A percentile compares a stretch with the other conserved stretches of the same genome.
phyloP scores from a whole-genome alignment of 441 rosid genomes.

The Hura crepitans region DNA sequence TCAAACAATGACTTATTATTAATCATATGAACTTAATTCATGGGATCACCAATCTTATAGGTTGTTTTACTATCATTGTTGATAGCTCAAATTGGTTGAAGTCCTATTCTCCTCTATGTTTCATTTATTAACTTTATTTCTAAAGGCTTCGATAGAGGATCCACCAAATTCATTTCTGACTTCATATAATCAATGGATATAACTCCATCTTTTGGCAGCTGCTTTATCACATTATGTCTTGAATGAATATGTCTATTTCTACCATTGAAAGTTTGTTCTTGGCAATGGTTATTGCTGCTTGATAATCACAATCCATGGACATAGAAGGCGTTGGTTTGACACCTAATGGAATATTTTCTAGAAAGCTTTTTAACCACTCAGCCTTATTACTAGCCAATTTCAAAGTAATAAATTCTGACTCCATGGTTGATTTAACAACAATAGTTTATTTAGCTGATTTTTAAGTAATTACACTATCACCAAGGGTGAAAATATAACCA shows the following conservation, averaged over 20 bases:
- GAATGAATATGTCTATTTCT: background rate
- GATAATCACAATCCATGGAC: background rate
- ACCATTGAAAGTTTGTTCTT: too few species aligned
- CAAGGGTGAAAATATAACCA: background rate
- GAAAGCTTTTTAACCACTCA: background rate
- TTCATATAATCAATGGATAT: too few species aligned
- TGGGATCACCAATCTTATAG: background rate
- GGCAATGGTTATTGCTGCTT: background rate
- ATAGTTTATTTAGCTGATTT: background rate
- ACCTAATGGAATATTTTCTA: background rate
- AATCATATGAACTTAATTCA: background rate
- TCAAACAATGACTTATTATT: background rate
- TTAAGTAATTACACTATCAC: background rate
- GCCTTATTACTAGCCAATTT: background rate
- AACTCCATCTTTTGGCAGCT: too few species aligned
- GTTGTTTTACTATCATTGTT: background rate
- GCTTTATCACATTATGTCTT: background rate
- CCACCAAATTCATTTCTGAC: too few species aligned
- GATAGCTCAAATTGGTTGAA: background rate
- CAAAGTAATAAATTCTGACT: background rate
- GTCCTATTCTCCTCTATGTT: too few species aligned
- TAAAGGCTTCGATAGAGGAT: too few species aligned
- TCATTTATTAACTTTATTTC: too few species aligned
- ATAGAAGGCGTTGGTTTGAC: background rate
- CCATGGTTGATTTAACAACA: background rate